Percentiles rank a stretch among this genome's conserved stretches.
Evolutionary conservation across 768 basidiomycete species (phyloP).

Genomic region (Tricholoma hemisulphureum): DNA sequence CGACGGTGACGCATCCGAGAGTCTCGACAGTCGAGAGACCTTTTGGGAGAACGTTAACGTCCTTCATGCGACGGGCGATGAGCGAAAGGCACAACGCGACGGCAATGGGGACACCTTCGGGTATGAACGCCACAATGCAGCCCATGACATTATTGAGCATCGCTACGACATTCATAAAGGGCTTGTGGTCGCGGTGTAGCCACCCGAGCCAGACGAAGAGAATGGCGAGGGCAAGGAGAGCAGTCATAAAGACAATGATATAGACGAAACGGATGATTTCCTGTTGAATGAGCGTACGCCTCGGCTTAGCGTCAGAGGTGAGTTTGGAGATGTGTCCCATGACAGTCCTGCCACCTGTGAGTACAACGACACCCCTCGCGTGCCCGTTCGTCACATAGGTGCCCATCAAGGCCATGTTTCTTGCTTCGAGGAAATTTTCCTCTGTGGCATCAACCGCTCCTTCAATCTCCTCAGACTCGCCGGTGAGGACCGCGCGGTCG

Average conservation of each 20-base stretch:
- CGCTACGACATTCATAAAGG: conserved; percentile 47
- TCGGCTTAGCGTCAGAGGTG: conserved; percentile 45
- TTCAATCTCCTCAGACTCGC: conserved; percentile 47
- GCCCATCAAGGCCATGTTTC: conserved; percentile 48
- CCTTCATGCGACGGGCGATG: conserved; percentile 18
- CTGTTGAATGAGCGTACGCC: conserved; percentile 45
- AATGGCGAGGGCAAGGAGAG: conserved; percentile 42
- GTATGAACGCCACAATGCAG: conserved; percentile 40
- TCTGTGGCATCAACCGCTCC: conserved; percentile 46
- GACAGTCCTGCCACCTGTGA: conserved; percentile 42
- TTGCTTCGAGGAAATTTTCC: conserved; percentile 47
- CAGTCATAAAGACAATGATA: conserved; percentile 43
- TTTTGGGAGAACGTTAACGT: conserved; percentile 26
- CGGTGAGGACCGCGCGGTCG: conserved; percentile 54
- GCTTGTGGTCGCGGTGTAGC: conserved; percentile 38
- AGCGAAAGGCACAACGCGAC: conserved; percentile 49
- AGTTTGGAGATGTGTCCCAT: conserved; percentile 58
- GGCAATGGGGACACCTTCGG: conserved; percentile 53
- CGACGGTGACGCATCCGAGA: conserved; percentile 57
- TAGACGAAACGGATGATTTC: conserved; percentile 55
- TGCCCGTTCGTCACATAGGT: conserved; percentile 43
- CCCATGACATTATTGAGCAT: conserved; percentile 57
- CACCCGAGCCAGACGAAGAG: conserved; percentile 43
- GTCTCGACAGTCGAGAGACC: conserved; percentile 67
- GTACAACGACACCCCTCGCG: conserved; percentile 41